A percentile compares a stretch with the other conserved stretches of the same genome.
These are phyloP conservation scores for Neurospora sp. DNA, from an alignment of 495 filamentous ascomycete species.

Conservation along the genomic window DNA sequence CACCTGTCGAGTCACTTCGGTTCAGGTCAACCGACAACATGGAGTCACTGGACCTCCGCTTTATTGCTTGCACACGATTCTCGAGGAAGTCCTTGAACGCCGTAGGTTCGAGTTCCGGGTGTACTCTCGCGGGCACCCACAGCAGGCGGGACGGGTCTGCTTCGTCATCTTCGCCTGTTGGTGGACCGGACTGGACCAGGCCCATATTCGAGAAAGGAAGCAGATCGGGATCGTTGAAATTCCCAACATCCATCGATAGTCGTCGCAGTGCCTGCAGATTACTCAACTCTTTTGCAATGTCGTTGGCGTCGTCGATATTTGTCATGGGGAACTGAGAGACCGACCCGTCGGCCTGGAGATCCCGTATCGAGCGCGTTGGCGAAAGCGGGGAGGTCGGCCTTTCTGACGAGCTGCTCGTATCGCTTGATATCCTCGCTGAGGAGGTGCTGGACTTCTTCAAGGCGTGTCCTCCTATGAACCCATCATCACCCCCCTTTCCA, in stretches of 20 bases:
- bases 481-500: conserved; percentile 1
- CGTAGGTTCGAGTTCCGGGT: conserved; percentile 89
- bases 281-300: conserved; percentile 88
- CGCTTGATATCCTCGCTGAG: conserved; percentile 34
- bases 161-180: conserved; percentile 68
- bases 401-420: conserved; percentile 39
- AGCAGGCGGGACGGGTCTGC: conserved; percentile 81
- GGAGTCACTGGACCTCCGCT: conserved; percentile 66
- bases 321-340: conserved; percentile 73
- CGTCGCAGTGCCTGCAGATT: conserved; percentile 91
- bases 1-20: conserved; percentile 41
- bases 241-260: conserved; percentile 97
- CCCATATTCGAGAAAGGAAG: conserved; percentile 63
- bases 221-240: conserved; percentile 83
- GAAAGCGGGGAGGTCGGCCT: conserved; percentile 43
- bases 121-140: conserved; percentile 91
- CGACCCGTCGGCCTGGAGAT: conserved; percentile 51
- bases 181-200: conserved; percentile 58
- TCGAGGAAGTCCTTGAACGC: conserved; percentile 97
- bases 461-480: conserved; percentile 8
- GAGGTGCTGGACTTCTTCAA: conserved; percentile 30
- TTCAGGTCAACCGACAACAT: conserved; percentile 58
- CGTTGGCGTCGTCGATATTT: conserved; percentile 84
- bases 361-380: conserved; percentile 49
- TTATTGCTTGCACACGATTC: conserved; percentile 80